These are phyloP conservation scores for Penicillium brasilianum DNA, from an alignment of 2,329 filamentous ascomycete species.

Conservation along the genomic window DNA sequence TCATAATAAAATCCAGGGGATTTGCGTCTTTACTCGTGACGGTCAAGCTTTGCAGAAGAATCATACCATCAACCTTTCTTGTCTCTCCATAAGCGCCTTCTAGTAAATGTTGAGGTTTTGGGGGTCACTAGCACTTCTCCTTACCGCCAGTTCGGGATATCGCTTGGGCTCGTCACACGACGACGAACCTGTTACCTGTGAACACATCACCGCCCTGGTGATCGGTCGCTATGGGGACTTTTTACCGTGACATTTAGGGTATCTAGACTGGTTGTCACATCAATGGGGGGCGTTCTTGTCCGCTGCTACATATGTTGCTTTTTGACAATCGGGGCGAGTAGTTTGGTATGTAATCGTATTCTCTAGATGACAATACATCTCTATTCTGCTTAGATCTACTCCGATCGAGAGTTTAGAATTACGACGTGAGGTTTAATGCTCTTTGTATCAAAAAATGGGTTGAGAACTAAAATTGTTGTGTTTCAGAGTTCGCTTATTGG, in stretches of 20 bases:
- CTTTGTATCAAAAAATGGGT: neutral
- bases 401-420: neutral
- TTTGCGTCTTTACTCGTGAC: constrained; percentile 13
- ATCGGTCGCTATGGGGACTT: constrained; percentile 6
- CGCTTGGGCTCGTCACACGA: constrained; percentile 28
- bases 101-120: neutral
- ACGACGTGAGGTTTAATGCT: neutral
- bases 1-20: neutral
- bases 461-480: neutral
- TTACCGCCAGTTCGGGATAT: constrained; percentile 22
- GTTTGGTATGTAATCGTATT: constrained; percentile 11
- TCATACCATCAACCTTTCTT: neutral
- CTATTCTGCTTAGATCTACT: neutral
- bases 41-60: constrained; percentile 1
- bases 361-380: neutral
- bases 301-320: neutral
- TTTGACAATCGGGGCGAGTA: neutral
- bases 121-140: constrained; percentile 8
- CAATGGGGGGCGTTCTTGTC: constrained; percentile 11
- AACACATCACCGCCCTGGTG: constrained; percentile 25
- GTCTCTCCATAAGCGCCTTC: constrained; percentile 1
- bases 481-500: neutral
- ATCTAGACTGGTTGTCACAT: constrained; percentile 11
- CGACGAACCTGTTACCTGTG: constrained; percentile 21
- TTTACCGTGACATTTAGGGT: neutral